A percentile compares a stretch with the other conserved stretches of the same genome.
Evolutionary conservation across 352 stramenopile genomes (phyloP).

Genomic region (Globisporangium irregulare): DNA sequence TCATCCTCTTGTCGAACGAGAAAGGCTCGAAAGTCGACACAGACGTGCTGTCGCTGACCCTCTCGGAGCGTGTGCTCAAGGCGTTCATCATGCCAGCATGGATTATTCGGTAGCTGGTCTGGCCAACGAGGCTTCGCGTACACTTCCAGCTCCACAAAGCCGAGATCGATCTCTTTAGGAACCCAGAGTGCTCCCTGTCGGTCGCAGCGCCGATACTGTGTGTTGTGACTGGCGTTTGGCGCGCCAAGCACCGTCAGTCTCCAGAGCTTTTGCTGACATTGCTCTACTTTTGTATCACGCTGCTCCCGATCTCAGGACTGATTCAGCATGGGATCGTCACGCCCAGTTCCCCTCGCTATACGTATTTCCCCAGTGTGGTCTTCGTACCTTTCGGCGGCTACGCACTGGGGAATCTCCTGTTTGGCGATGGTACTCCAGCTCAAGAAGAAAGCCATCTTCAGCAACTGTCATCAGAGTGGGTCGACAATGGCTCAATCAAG

Average conservation of each 20-base stretch:
- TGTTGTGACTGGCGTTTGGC: background rate
- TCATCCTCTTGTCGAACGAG: constrained; percentile 45
- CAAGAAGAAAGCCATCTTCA: background rate
- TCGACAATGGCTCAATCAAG: background rate
- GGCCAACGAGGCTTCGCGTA: constrained; percentile 42
- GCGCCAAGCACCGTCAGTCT: background rate
- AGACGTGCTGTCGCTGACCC: constrained; percentile 41
- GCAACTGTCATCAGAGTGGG: background rate
- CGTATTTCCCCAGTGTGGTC: constrained; percentile 50
- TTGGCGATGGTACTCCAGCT: constrained; percentile 6
- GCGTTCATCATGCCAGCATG: constrained; percentile 31
- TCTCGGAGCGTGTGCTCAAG: constrained; percentile 49
- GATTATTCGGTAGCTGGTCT: constrained; percentile 35
- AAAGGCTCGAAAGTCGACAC: constrained; percentile 23
- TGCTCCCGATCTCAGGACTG: constrained; percentile 58
- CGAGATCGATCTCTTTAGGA: constrained; percentile 25
- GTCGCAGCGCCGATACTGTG: constrained; percentile 21
- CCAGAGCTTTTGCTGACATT: constrained; percentile 28
- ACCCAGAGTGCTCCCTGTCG: constrained; percentile 35
- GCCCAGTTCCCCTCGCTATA: constrained; percentile 53
- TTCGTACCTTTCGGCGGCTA: constrained; percentile 37
- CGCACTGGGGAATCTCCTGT: constrained; percentile 17
- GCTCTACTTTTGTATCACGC: constrained; percentile 38
- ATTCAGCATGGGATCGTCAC: constrained; percentile 72
- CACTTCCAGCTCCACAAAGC: constrained; percentile 51